Evolutionary conservation across 2,329 filamentous ascomycete genomes (phyloP).

Genomic region (Graphium sp.): DNA sequence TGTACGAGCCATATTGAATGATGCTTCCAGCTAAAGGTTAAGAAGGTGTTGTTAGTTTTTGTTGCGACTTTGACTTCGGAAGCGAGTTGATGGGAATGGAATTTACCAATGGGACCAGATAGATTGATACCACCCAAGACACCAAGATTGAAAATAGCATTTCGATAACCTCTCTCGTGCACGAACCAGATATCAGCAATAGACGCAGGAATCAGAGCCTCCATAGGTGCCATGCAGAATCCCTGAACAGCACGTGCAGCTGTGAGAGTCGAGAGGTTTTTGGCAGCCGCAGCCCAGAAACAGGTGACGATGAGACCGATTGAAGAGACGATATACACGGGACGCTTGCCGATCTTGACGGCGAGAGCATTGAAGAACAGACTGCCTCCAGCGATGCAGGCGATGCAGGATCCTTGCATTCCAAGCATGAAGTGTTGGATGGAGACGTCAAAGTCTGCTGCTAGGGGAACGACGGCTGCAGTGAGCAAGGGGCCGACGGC

Average conservation of each 20-base stretch:
- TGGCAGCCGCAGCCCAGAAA: constrained; percentile 15
- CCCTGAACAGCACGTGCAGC: constrained; percentile 15
- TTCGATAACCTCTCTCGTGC: constrained; percentile 21
- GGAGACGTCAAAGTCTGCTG: constrained; percentile 13
- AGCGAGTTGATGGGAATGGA: too few relatives aligned
- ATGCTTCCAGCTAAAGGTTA: constrained; percentile 15
- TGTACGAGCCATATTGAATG: constrained; percentile 17
- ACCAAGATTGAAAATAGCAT: constrained; percentile 21
- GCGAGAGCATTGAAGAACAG: constrained; percentile 17
- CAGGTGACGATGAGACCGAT: constrained; percentile 15
- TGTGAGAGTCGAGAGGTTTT: constrained; percentile 13
- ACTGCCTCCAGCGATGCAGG: constrained; percentile 15
- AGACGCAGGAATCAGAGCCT: constrained; percentile 19
- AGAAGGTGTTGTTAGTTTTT: background rate
- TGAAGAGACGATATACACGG: constrained; percentile 16
- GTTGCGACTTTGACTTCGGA: too few relatives aligned
- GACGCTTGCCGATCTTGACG: constrained; percentile 19
- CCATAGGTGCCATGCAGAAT: constrained; percentile 19
- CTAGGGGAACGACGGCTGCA: constrained; percentile 16
- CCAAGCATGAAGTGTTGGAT: constrained; percentile 16
- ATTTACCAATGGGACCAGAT: constrained; percentile 18
- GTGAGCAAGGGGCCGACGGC: constrained; percentile 19
- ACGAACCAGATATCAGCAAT: constrained; percentile 24
- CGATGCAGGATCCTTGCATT: constrained; percentile 16
- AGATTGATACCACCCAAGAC: constrained; percentile 22